A percentile compares a stretch with the other conserved stretches of the same genome.
Evolutionary conservation across 306 rosid genomes (phyloP).

Genomic region (Arachis stenosperma): DNA sequence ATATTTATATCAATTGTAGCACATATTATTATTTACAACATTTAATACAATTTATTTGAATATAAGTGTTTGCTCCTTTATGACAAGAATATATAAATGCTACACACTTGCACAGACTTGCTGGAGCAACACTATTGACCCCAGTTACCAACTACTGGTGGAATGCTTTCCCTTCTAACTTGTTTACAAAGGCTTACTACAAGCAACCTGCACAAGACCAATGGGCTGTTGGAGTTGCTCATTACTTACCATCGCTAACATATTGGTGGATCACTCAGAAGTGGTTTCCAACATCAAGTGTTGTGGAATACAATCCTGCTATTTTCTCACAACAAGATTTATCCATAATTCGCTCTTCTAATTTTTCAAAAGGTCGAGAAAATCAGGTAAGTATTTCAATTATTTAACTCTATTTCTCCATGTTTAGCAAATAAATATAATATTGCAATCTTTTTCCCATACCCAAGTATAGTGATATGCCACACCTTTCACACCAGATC

Average conservation of each 20-base stretch:
- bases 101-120: slow-evolving; percentile 45
- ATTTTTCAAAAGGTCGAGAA: neutral
- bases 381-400: slow-evolving; percentile 31
- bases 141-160: slow-evolving; percentile 67
- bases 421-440: too few relatives aligned
- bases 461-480: too few relatives aligned
- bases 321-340: slow-evolving; percentile 51
- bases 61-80: too few relatives aligned
- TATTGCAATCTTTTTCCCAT: too few relatives aligned
- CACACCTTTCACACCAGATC: too few relatives aligned
- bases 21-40: too few relatives aligned
- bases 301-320: slow-evolving; percentile 24
- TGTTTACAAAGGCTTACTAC: slow-evolving; percentile 44
- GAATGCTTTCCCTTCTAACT: slow-evolving; percentile 50
- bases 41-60: too few relatives aligned
- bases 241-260: slow-evolving; percentile 54
- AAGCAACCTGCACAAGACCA: slow-evolving; percentile 48
- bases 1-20: too few relatives aligned
- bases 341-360: slow-evolving; percentile 11
- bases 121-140: slow-evolving; percentile 54
- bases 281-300: slow-evolving; percentile 55
- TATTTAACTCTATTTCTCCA: too few relatives aligned
- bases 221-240: slow-evolving; percentile 60
- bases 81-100: neutral
- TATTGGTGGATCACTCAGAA: slow-evolving; percentile 66